Evolutionary conservation across 2,329 filamentous ascomycete genomes (phyloP).

Genomic region (Xylogone sp.): DNA sequence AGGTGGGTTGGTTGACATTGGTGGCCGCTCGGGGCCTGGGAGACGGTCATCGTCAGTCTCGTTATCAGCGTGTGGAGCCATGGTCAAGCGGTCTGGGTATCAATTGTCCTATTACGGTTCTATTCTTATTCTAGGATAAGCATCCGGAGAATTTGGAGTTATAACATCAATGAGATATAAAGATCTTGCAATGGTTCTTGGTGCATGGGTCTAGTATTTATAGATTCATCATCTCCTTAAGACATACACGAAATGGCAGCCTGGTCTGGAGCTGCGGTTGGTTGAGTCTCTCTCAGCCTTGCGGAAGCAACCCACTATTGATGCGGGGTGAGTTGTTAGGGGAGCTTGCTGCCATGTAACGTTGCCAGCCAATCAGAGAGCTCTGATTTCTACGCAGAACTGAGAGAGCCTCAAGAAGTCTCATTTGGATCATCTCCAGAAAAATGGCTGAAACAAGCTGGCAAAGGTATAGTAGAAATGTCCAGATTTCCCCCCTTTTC

Average conservation of each 20-base stretch:
- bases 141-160: too few species aligned
- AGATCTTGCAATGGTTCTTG: too few species aligned
- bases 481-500: too few species aligned
- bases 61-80: slow-evolving; percentile 25
- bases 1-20: slow-evolving; percentile 43
- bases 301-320: slow-evolving; percentile 1
- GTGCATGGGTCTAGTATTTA: too few species aligned
- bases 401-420: too few species aligned
- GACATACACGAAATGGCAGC: neutral
- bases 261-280: neutral
- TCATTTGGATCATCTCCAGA: too few species aligned
- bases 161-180: too few species aligned
- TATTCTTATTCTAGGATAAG: too few species aligned
- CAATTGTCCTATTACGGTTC: too few species aligned
- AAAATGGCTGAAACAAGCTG: too few species aligned
- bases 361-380: slow-evolving; percentile 14
- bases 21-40: slow-evolving; percentile 21
- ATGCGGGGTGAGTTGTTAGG: slow-evolving; percentile 1
- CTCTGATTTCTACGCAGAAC: slow-evolving; percentile 4
- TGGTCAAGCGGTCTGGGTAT: slow-evolving; percentile 3
- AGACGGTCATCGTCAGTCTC: slow-evolving; percentile 13
- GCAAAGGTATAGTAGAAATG: too few species aligned
- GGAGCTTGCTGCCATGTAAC: slow-evolving; percentile 9
- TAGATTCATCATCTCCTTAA: too few species aligned
- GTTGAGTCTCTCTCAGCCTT: slow-evolving; percentile 16